phyloP scores from a whole-genome alignment of 768 basidiomycete genomes.

The Porphyrellus cyaneotinctus region DNA sequence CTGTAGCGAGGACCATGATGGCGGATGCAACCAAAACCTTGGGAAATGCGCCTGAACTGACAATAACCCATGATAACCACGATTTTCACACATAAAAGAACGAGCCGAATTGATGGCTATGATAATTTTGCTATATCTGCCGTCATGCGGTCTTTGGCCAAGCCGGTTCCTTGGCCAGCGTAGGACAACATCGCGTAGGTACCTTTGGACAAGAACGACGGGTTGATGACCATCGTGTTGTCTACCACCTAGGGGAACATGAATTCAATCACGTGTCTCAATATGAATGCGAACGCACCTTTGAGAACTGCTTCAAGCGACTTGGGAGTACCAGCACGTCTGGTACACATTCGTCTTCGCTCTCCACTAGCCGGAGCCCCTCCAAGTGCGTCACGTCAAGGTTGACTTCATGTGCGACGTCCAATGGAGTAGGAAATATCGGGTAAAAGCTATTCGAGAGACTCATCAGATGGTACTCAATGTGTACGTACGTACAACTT shows the following conservation, averaged over 20 bases:
- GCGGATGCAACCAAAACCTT: constrained; percentile 21
- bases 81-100: neutral
- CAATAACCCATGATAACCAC: too few relatives aligned
- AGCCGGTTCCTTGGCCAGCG: constrained; percentile 23
- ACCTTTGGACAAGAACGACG: constrained; percentile 67
- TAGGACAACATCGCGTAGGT: constrained; percentile 48
- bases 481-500: constrained; percentile 1
- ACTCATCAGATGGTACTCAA: neutral
- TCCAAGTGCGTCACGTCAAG: constrained; percentile 81
- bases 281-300: constrained; percentile 43
- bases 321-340: constrained; percentile 88
- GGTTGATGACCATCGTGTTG: constrained; percentile 77
- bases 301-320: constrained; percentile 83
- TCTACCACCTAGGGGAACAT: constrained; percentile 59
- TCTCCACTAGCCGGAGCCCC: constrained; percentile 36
- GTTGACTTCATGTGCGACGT: constrained; percentile 76
- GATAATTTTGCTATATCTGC: constrained; percentile 23
- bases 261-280: neutral
- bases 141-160: constrained; percentile 27
- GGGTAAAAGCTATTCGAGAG: constrained; percentile 82
- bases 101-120: constrained; percentile 13
- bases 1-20: constrained; percentile 12
- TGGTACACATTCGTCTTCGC: constrained; percentile 50
- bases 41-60: constrained; percentile 7
- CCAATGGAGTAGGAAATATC: constrained; percentile 80